Evolutionary conservation across 352 stramenopile genomes (phyloP), one percentile per base, ranked within the genome.

Genomic region (Phytophthora meadii): DNA sequence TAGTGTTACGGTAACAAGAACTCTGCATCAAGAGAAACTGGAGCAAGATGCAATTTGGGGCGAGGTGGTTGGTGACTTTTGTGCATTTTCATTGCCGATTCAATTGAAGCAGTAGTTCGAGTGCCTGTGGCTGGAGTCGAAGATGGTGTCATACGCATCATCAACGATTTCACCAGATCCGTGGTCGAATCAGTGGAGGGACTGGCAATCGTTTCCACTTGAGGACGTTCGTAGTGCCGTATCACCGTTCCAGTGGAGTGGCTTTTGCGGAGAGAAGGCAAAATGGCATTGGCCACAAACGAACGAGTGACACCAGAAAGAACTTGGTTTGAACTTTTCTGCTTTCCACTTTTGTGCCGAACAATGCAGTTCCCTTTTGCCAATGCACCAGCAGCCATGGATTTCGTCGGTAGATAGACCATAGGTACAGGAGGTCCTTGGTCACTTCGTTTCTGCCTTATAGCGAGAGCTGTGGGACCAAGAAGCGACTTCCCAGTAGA

Each of bases 391-490:
- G 45, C 7, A 0, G 47, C 47, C 6, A 80, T 54, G 2, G 70
- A 56, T 57, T 86, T 89, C n/a, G 70, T 84, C 4, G 80, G 78
- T 5, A 91, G 50, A 44, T 91, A 91, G 2, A 88, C 44, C 68
- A 91, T 87, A 2, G 70, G 65, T 1, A 89, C 57, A 11, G 72
- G 70, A 11, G 72, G 78, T 11, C 14, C 32, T 14, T 40, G 14
- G 8, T 52, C 67, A 5, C 24, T 58, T 11, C 12, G 54, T 28
- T 76, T 64, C 10, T 62, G 50, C 54, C 56, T 65, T 14, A 84
- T 62, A 8, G 46, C 61, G 7, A 74, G 61, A 6, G 81, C 50
- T 1, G 74, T 69, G 8, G 77, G 72, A 9, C 72, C 76, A 5
- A 84, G 34, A 1, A 69, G 52, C 2, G 46, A 17, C 10, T 57